Evolutionary conservation across 2,329 filamentous ascomycete species (phyloP), one percentile per base, ranked within the genome.

Genomic region (Xylaria sp.): DNA sequence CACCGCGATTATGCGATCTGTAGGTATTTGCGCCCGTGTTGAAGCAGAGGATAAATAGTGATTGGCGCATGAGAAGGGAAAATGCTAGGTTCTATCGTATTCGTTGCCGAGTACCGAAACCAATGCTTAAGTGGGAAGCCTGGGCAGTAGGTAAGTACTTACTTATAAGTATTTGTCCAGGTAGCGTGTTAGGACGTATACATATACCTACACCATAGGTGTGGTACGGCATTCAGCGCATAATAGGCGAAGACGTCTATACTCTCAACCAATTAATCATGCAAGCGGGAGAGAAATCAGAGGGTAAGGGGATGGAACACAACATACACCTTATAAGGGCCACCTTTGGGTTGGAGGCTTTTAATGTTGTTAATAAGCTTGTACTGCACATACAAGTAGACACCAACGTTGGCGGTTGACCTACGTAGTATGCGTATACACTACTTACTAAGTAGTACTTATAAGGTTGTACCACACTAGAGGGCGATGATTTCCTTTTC

Each of bases 401-500:
- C 48, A 53, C 37, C 23, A 32, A 37, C n/a, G 4, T 47, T 55
- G 55, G 13, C 48, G 42, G 32, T 57, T 54, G 27, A 29, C 23
- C 32, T 35, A 35, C 8, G 8, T 9, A 35, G 40, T 40, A n/a
- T n/a, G n/a, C n/a, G n/a, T n/a, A n/a, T n/a, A n/a, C n/a, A n/a
- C n/a, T n/a, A n/a, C n/a, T n/a, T n/a, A n/a, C n/a, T n/a, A n/a
- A n/a, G n/a, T n/a, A n/a, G n/a, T n/a, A n/a, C n/a, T n/a, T n/a
- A n/a, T n/a, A n/a, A n/a, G n/a, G n/a, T n/a, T n/a, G n/a, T n/a
- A n/a, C n/a, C n/a, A 9, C 3, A 53, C 5, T 6, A 42, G 48
- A 42, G 47, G 68, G 48, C 37, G 67, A 66, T 69, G 67, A 60
- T 48, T 69, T 50, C 59, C 63, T 29, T 65, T 66, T 63, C 13